These are phyloP conservation scores for Tephrocybe sp. DNA, from an alignment of 768 basidiomycete genomes.

Conservation along the genomic window DNA sequence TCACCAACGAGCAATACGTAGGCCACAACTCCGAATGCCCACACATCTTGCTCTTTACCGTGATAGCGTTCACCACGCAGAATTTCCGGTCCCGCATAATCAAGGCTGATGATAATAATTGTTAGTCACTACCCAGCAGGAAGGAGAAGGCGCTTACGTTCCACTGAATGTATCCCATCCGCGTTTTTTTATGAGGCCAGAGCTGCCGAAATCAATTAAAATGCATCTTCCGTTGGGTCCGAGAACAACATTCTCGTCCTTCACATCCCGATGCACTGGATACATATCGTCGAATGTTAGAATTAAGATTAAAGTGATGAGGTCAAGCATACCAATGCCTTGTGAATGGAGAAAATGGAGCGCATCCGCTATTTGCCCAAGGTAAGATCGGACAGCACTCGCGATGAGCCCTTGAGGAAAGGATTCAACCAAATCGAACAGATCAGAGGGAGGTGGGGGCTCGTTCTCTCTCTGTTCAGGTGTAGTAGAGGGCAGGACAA, in stretches of 20 bases:
- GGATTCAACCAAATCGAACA: constrained; percentile 93
- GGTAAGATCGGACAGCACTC: constrained; percentile 70
- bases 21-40: constrained; percentile 96
- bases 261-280: constrained; percentile 96
- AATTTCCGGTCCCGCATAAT: constrained; percentile 97
- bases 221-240: constrained; percentile 81
- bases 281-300: constrained; percentile 7
- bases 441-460: constrained; percentile 66
- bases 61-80: constrained; percentile 91
- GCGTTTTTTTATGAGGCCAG: constrained; percentile 75
- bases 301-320: constrained; percentile 3
- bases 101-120: constrained; percentile 49
- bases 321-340: constrained; percentile 70
- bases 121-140: constrained; percentile 3
- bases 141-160: constrained; percentile 57
- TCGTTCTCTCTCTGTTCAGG: constrained; percentile 54
- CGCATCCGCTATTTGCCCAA: constrained; percentile 94
- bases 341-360: constrained; percentile 84
- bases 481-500: constrained; percentile 78
- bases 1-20: constrained; percentile 93
- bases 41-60: constrained; percentile 96
- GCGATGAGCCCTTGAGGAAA: constrained; percentile 84
- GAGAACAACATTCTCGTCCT: constrained; percentile 94
- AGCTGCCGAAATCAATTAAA: constrained; percentile 96
- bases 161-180: constrained; percentile 94